These are phyloP conservation scores for Triticum timopheevii DNA, from an alignment of 176 grass and related monocot species.

Conservation along the genomic window DNA sequence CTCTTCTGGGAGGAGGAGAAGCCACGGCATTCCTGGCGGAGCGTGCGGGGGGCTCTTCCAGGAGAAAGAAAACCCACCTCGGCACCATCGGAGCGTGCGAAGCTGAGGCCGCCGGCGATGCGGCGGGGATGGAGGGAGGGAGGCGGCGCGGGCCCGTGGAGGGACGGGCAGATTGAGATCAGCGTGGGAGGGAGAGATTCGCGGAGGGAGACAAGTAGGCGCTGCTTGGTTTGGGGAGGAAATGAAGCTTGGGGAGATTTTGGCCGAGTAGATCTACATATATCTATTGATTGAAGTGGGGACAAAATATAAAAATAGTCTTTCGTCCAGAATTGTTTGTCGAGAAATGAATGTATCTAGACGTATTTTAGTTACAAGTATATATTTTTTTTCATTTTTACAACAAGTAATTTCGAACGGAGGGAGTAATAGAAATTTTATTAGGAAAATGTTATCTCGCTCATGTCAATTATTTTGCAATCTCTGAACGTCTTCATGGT, in stretches of 20 bases:
- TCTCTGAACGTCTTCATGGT: no score
- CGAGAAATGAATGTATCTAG: no score
- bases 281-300: no score
- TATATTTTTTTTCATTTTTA: no score
- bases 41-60: background rate
- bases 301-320: no score
- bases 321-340: no score
- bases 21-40: background rate
- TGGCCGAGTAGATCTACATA: background rate
- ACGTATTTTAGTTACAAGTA: no score
- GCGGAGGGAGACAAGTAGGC: background rate
- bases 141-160: background rate
- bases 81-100: background rate
- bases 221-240: background rate
- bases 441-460: no score
- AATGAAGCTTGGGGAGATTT: background rate
- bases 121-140: background rate
- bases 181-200: constrained; percentile 1
- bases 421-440: no score
- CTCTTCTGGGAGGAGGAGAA: background rate
- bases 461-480: no score
- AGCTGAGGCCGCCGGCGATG: constrained; percentile 15
- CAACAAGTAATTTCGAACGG: no score
- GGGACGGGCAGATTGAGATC: constrained; percentile 8
- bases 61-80: background rate